A percentile compares a stretch with the other conserved stretches of the same genome.
Conservation (phyloP, 805 yeast species). For the Candida tammaniensis region DNA sequence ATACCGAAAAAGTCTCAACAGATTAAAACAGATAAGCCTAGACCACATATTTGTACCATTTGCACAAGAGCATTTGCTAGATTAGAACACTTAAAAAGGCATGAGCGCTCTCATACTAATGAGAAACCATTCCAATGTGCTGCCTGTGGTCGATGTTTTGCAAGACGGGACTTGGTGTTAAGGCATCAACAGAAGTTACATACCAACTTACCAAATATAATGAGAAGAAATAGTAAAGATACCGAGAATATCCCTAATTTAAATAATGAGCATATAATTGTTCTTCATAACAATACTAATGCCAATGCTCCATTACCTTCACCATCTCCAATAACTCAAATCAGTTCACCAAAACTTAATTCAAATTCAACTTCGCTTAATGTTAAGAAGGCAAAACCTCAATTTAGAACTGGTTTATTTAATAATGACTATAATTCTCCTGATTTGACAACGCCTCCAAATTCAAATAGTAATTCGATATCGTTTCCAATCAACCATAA, state of each 20-base stretch:
- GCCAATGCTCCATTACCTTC: conserved; percentile 48
- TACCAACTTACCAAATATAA: conserved; percentile 43
- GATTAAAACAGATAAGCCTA: conserved; percentile 87
- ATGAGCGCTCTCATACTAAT: conserved; percentile 90
- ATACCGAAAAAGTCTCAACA: conserved; percentile 83
- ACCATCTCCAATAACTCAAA: not conserved
- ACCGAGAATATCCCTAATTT: conserved; percentile 13
- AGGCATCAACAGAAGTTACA: conserved; percentile 96
- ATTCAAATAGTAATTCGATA: conserved; percentile 5
- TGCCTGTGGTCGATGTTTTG: conserved; percentile 94
- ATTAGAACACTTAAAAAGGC: conserved; percentile 89
- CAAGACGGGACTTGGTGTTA: conserved; percentile 81
- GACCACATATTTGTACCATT: conserved; percentile 86
- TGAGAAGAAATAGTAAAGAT: conserved; percentile 27
- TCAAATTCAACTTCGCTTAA: not conserved
- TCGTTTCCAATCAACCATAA: conserved; percentile 4
- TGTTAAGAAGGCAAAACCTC: conserved; percentile 8
- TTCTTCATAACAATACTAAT: conserved; percentile 49
- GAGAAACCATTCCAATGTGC: conserved; percentile 97
- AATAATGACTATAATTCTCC: conserved; percentile 5
- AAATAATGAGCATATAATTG: conserved; percentile 50
- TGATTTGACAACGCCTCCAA: conserved; percentile 4
- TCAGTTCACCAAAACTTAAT: not conserved
- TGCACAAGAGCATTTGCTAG: conserved; percentile 97
- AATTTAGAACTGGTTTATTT: conserved; percentile 14